Percentiles rank a stretch among this genome's conserved stretches.
phyloP scores from a whole-genome alignment of 495 filamentous ascomycete species.

The Neurospora tetraspora region DNA sequence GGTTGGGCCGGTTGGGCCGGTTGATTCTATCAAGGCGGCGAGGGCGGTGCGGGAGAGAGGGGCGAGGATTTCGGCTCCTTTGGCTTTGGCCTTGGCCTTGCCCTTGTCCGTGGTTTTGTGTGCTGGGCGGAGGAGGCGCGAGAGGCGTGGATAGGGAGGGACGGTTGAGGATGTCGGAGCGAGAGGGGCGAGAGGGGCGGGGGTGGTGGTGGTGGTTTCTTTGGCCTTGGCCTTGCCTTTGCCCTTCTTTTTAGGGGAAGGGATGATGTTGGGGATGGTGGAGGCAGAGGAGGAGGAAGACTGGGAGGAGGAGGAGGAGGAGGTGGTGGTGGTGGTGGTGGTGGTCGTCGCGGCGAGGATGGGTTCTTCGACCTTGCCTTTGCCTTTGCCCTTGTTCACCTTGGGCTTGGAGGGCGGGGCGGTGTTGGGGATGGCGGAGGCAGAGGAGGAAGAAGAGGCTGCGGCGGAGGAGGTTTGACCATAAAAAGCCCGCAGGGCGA shows the following conservation, averaged over 20 bases:
- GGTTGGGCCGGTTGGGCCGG: background rate
- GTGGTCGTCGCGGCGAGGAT: background rate
- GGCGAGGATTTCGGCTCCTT: background rate
- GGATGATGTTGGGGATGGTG: background rate
- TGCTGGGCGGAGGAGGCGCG: background rate
- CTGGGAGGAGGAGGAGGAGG: too few relatives aligned
- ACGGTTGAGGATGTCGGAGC: background rate
- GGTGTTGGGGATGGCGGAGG: background rate
- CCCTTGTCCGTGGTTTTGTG: background rate
- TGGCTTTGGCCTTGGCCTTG: background rate
- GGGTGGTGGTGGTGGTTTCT: background rate
- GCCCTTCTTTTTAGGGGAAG: background rate
- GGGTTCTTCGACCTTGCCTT: too few relatives aligned
- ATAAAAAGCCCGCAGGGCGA: background rate
- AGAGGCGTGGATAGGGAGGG: background rate
- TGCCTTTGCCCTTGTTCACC: background rate
- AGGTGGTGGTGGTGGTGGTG: too few relatives aligned
- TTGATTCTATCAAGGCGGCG: background rate
- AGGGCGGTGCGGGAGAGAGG: background rate
- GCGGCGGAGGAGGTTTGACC: background rate
- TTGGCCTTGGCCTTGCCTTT: background rate
- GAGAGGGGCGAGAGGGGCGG: background rate
- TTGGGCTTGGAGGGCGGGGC: background rate
- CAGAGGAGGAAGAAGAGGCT: background rate
- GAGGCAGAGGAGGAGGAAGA: background rate